These are phyloP conservation scores for Darksidea phi DNA, from an alignment of 495 filamentous ascomycete genomes.

Conservation along the genomic window DNA sequence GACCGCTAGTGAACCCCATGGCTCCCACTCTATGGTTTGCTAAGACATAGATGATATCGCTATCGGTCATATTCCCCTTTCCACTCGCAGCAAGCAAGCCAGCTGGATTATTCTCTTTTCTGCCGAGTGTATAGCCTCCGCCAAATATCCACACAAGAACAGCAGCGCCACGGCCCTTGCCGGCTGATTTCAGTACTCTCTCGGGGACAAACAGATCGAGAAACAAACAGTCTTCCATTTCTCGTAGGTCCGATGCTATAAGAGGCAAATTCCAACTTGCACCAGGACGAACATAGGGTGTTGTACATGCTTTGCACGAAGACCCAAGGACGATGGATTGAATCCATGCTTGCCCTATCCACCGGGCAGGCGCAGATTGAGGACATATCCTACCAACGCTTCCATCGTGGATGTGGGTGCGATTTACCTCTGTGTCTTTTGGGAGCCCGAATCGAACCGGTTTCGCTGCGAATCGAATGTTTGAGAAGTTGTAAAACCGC, in stretches of 20 bases:
- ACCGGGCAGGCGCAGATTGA: constrained; percentile 52
- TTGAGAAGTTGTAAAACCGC: constrained; percentile 57
- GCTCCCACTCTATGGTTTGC: constrained; percentile 54
- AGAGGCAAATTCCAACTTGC: constrained; percentile 19
- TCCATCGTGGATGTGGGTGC: constrained; percentile 48
- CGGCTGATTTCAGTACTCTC: constrained; percentile 31
- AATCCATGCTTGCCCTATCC: constrained; percentile 42
- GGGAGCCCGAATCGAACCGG: constrained; percentile 56
- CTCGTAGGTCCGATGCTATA: constrained; percentile 45
- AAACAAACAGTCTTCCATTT: constrained; percentile 59
- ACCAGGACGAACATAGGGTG: constrained; percentile 32
- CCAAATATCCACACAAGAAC: constrained; percentile 45
- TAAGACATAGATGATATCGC: constrained; percentile 38
- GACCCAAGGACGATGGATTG: constrained; percentile 38
- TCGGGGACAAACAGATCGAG: constrained; percentile 47
- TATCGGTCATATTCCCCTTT: constrained; percentile 4
- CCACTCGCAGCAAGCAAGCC: constrained; percentile 34
- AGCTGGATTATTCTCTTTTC: constrained; percentile 38
- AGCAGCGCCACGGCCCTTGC: constrained; percentile 32
- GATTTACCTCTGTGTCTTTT: constrained; percentile 38
- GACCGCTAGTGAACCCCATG: constrained; percentile 60
- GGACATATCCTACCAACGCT: constrained; percentile 51
- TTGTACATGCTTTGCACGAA: constrained; percentile 40
- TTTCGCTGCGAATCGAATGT: constrained; percentile 60
- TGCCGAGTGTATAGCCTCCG: constrained; percentile 40